Evolutionary conservation across 139 green algal species (phyloP), one percentile per base, ranked within the genome.

Genomic region (Coccomyxa sp.): DNA sequence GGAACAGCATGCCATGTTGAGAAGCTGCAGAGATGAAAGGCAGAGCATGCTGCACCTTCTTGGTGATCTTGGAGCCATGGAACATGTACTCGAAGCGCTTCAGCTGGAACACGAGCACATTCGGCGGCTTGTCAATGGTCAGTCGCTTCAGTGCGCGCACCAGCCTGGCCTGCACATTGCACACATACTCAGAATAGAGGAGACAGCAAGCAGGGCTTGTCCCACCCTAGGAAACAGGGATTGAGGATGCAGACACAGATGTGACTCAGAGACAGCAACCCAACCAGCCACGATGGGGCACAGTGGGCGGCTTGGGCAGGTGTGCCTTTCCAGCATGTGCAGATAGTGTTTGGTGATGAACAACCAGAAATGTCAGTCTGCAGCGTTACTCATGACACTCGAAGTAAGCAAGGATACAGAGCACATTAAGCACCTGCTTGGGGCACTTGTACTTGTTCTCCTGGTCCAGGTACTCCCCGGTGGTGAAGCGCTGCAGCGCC

Each of bases 361-460:
- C 14, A 29, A 58, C 12, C 16, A 12, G 44, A 12, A 12, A 58
- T 16, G 16, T 16, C 12, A 29, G 44, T 16, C 12, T 29, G 44
- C 44, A 12, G 44, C 44, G 12, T 12, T 58, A 12, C 16, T 58
- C 14, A 12, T 29, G 16, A 16, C 14, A 58, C 44, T 29, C 12
- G 44, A 16, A 12, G 44, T 12, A 16, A 16, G 44, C 14, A 16
- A 16, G 14, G 44, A 12, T 12, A 12, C 12, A 16, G 44, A 16
- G 44, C 14, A 16, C 16, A 58, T 12, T 12, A 12, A 58, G 64
- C 5, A 31, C 64, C 64, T 96, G 91, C 75, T 90, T 91, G 8
- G 93, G 88, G 85, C 95, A 98, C 50, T 86, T 88, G 89, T 97
- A 98, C 82, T 89, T 91, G 88, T 98, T 98, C 39, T 86, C 77